Conservation (phyloP, 2,329 filamentous ascomycete genomes). For the Aureobasidium melanogenum region DNA sequence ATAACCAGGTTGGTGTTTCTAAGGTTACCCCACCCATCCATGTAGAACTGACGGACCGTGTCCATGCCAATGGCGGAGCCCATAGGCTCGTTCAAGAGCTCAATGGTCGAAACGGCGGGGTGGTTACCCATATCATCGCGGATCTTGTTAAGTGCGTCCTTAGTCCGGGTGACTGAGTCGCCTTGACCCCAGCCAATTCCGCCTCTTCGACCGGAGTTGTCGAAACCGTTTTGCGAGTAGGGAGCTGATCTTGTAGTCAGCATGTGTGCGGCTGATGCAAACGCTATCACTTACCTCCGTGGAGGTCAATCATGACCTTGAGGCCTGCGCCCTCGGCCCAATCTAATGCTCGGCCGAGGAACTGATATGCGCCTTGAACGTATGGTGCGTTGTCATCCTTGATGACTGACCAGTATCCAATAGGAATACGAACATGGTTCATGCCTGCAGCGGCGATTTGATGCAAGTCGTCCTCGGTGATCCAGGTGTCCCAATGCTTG, state of each 20-base stretch:
- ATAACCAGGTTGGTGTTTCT: conserved; percentile 33
- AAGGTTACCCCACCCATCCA: conserved; percentile 40
- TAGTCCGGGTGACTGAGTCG: conserved; percentile 32
- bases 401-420: conserved; percentile 57
- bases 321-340: conserved; percentile 52
- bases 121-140: conserved; percentile 37
- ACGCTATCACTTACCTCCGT: conserved; percentile 46
- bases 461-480: conserved; percentile 45
- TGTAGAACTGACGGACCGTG: conserved; percentile 37
- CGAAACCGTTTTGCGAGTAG: conserved; percentile 58
- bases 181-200: conserved; percentile 41
- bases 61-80: conserved; percentile 34
- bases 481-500: conserved; percentile 52
- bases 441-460: conserved; percentile 48
- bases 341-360: conserved; percentile 47
- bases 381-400: conserved; percentile 47
- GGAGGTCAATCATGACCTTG: conserved; percentile 59
- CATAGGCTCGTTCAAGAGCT: conserved; percentile 41
- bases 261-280: too few relatives aligned
- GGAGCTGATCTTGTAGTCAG: conserved; percentile 34
- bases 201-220: conserved; percentile 49
- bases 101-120: conserved; percentile 37
- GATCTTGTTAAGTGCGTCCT: conserved; percentile 37
- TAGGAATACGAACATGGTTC: conserved; percentile 56
- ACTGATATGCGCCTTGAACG: conserved; percentile 51